phyloP scores from a whole-genome alignment of 2,329 filamentous ascomycete species.

The Aspergillus bombycis region DNA sequence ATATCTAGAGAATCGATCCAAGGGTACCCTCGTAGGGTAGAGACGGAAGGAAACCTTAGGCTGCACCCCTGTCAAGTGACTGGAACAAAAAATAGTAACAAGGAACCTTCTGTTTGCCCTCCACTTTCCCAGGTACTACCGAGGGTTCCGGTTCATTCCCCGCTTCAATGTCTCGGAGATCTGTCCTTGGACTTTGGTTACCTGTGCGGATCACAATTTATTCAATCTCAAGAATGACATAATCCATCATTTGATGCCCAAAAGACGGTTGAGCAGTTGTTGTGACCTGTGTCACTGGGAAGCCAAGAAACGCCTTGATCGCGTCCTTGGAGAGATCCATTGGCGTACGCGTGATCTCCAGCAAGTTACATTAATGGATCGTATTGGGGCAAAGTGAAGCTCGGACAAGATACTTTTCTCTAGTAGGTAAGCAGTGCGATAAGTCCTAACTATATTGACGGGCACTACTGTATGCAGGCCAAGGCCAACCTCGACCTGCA shows the following conservation, averaged over 20 bases:
- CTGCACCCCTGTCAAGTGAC: not conserved
- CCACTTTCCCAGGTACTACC: slow-evolving; percentile 1
- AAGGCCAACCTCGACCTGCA: not conserved
- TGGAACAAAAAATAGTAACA: slow-evolving; percentile 6
- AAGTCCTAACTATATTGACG: not conserved
- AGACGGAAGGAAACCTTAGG: not conserved
- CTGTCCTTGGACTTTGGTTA: not conserved
- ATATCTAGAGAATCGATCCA: not conserved
- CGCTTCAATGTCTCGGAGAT: not conserved
- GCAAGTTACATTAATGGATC: not conserved
- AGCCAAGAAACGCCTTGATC: not conserved
- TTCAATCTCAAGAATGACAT: not conserved
- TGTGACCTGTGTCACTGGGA: not conserved
- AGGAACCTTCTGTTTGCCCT: not conserved
- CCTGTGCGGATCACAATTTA: slow-evolving; percentile 3
- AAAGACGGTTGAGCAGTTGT: not conserved
- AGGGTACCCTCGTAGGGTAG: too few species aligned
- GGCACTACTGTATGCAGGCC: slow-evolving; percentile 3
- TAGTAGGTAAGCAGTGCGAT: slow-evolving; percentile 3
- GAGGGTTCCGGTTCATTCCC: not conserved
- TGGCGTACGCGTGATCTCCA: not conserved
- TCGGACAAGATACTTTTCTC: not conserved
- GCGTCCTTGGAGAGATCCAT: not conserved
- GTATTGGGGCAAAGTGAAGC: not conserved
- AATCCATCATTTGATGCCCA: not conserved